Evolutionary conservation across 495 filamentous ascomycete species (phyloP), one percentile per base, ranked within the genome.

Genomic region (Penicillium parvum): DNA sequence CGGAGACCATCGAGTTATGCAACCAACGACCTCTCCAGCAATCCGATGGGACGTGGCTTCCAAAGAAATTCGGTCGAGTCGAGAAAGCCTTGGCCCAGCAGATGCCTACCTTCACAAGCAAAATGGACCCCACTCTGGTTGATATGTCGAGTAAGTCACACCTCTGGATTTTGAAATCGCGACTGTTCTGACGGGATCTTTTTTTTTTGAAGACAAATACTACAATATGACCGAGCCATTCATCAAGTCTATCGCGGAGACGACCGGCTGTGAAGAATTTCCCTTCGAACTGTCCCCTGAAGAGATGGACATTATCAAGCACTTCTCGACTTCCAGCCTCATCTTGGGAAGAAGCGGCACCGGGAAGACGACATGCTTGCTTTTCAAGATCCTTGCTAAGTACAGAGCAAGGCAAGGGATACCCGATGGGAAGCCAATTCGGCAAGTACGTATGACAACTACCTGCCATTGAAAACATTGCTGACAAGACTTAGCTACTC

Each of bases 281-380:
- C 68, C 71, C 3, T 58, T 74, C 26, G 66, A 72, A 14, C 43
- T 69, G 10, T 67, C 66, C 0, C 25, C 38, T 0, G 55, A 67
- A 8, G 70, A 73, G 22, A 28, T 53, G 6, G 32, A 47, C 7
- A 53, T 71, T 12, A 63, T 73, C 5, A 35, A 43, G 4, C 65
- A 73, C 25, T 42, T 57, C 26, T 28, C 51, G 7, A 57, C 52
- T 19, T 43, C 66, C 0, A 63, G 45, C 32, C 43, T 73, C 19
- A 72, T 73, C 5, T 25, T 73, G 20, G 69, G 70, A 8, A 49
- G 70, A 32, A 72, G 70, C 26, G 70, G 69, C 4, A 73, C 69
- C 0, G 70, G 70, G 0, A 73, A 73, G 42, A 73, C 69, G 0
- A 69, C 66, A 0, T 73, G 69, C 20, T 35, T 73, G 0, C 36